A percentile compares a stretch with the other conserved stretches of the same genome.
Conservation (phyloP, 768 basidiomycete genomes). For the Dioszegia aurantiaca region DNA sequence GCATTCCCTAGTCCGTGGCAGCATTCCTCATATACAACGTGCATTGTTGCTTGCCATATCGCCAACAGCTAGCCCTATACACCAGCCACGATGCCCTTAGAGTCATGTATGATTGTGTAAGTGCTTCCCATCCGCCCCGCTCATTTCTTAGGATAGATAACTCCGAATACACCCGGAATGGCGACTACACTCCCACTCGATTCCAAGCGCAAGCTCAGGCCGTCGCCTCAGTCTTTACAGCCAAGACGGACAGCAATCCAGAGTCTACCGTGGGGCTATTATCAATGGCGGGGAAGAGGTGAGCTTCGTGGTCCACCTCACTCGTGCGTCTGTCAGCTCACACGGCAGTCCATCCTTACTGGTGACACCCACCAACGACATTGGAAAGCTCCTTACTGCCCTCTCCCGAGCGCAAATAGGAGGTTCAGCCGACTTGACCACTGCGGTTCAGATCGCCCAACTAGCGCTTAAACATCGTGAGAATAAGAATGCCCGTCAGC, state of each 20-base stretch:
- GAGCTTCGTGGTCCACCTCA: too few relatives aligned
- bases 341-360: slow-evolving; percentile 82
- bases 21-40: not conserved
- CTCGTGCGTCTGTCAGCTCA: too few relatives aligned
- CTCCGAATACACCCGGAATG: slow-evolving; percentile 79
- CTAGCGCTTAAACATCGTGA: slow-evolving; percentile 95
- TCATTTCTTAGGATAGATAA: slow-evolving; percentile 69
- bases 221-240: slow-evolving; percentile 80
- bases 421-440: slow-evolving; percentile 79
- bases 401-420: slow-evolving; percentile 70
- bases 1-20: not conserved
- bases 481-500: slow-evolving; percentile 96
- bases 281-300: slow-evolving; percentile 98
- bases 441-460: slow-evolving; percentile 88
- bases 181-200: slow-evolving; percentile 55
- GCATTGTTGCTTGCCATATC: not conserved
- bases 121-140: slow-evolving; percentile 4
- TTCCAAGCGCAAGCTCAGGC: slow-evolving; percentile 91
- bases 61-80: not conserved
- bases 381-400: slow-evolving; percentile 83
- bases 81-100: slow-evolving; percentile 70
- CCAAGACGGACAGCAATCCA: slow-evolving; percentile 92
- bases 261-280: slow-evolving; percentile 97
- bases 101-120: slow-evolving; percentile 90
- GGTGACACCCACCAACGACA: slow-evolving; percentile 90